Evolutionary conservation across 2,329 filamentous ascomycete genomes (phyloP).

Genomic region (Pleochaeta shiraiana): DNA sequence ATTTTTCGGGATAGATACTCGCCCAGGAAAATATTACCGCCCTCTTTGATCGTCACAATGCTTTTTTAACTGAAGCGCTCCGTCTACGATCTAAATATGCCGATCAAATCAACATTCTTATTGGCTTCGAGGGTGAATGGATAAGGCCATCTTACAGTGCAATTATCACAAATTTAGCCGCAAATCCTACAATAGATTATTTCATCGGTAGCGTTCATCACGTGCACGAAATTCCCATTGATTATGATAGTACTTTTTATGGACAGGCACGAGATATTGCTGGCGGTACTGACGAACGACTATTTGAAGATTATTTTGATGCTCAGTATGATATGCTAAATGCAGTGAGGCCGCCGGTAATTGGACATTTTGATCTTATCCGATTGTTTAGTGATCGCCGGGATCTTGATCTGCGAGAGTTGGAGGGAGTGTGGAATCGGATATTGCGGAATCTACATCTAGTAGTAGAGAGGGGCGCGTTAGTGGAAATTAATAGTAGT

Average conservation of each 20-base stretch:
- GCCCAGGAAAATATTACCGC: constrained; percentile 19
- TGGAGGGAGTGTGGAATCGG: constrained; percentile 49
- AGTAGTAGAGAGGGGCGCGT: constrained; percentile 50
- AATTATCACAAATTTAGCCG: constrained; percentile 35
- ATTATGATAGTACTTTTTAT: constrained; percentile 56
- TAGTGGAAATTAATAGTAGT: constrained; percentile 78
- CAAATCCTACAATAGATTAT: constrained; percentile 51
- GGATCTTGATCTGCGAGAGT: constrained; percentile 31
- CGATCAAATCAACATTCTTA: constrained; percentile 49
- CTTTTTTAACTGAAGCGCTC: constrained; percentile 54
- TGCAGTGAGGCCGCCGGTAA: constrained; percentile 47
- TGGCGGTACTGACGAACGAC: constrained; percentile 43
- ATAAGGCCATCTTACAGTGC: constrained; percentile 43
- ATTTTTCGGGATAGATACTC: too few relatives aligned
- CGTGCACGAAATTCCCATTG: constrained; percentile 67
- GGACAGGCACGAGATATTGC: constrained; percentile 18
- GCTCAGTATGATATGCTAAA: constrained; percentile 63
- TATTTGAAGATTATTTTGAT: constrained; percentile 78
- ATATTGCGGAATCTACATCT: constrained; percentile 53
- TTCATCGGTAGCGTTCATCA: constrained; percentile 92
- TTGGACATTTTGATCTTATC: constrained; percentile 91
- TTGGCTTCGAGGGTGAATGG: constrained; percentile 90
- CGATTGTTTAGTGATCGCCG: constrained; percentile 55
- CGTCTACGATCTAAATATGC: constrained; percentile 51
- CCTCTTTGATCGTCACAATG: constrained; percentile 36